Conservation (phyloP, 2,329 filamentous ascomycete genomes). For the Colletotrichum sp. region DNA sequence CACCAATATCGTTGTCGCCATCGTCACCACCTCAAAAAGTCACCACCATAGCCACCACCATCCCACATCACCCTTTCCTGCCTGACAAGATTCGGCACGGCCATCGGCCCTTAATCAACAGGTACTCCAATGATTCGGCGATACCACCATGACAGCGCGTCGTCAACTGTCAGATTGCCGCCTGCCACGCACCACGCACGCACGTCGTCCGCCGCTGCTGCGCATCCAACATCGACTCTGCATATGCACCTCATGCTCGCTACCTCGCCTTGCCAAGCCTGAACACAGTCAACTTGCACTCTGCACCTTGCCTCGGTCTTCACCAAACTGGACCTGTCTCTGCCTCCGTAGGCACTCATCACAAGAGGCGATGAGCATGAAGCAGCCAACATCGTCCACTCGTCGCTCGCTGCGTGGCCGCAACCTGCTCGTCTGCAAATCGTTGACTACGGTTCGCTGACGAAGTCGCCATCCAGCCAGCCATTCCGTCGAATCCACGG, state of each 20-base stretch:
- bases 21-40: background rate
- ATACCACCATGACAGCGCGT: conserved; percentile 4
- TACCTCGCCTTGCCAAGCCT: background rate
- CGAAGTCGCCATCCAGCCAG: background rate
- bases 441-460: background rate
- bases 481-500: background rate
- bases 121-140: conserved; percentile 5
- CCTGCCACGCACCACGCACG: background rate
- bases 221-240: background rate
- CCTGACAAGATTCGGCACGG: conserved; percentile 12
- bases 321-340: background rate
- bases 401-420: background rate
- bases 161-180: conserved; percentile 7
- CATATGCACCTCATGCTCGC: conserved; percentile 1
- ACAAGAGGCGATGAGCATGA: background rate
- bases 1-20: background rate
- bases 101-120: background rate
- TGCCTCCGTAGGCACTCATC: background rate
- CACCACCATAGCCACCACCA: conserved; percentile 6
- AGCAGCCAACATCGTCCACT: background rate
- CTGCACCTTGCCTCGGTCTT: background rate
- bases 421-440: background rate
- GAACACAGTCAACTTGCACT: background rate
- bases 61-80: background rate
- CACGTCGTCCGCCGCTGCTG: background rate